These are phyloP conservation scores for Lanmaoa pseudosensibilis DNA, from an alignment of 768 basidiomycete species.

Conservation along the genomic window DNA sequence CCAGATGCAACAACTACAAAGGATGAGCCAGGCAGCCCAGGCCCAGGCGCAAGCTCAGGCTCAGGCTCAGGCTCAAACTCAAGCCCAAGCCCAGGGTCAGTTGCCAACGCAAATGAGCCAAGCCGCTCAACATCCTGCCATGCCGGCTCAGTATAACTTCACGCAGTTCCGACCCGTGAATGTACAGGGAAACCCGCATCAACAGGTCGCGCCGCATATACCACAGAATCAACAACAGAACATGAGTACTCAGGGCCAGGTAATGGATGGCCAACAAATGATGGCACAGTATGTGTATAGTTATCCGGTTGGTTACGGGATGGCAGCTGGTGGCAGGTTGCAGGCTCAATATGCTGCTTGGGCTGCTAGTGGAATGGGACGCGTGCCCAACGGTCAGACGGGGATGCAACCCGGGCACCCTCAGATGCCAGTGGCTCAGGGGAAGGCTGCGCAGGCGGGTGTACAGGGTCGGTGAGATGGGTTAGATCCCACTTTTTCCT, in stretches of 20 bases:
- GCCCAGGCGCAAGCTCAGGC: conserved; percentile 28
- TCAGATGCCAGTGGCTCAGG: conserved; percentile 33
- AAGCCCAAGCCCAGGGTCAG: conserved; percentile 25
- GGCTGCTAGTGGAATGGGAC: conserved; percentile 18
- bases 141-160: conserved; percentile 35
- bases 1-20: conserved; percentile 21
- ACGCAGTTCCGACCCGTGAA: conserved; percentile 36
- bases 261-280: conserved; percentile 27
- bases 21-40: conserved; percentile 21
- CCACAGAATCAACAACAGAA: conserved; percentile 33
- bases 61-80: conserved; percentile 21
- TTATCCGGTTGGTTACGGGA: conserved; percentile 26
- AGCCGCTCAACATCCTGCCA: conserved; percentile 24
- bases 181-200: conserved; percentile 28
- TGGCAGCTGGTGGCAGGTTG: conserved; percentile 16
- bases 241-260: conserved; percentile 23
- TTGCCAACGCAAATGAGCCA: conserved; percentile 28
- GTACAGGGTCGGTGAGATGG: conserved; percentile 35
- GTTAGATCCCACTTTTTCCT: background rate
- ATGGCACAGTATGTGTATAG: conserved; percentile 33
- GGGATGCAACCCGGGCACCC: conserved; percentile 32
- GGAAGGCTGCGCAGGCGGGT: conserved; percentile 35
- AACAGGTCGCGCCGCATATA: conserved; percentile 24
- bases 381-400: conserved; percentile 28
- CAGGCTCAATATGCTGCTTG: conserved; percentile 28